Base-by-base conservation (phyloP, 2,329 filamentous ascomycete species). In the Coniochaeta prunicola region DNA sequence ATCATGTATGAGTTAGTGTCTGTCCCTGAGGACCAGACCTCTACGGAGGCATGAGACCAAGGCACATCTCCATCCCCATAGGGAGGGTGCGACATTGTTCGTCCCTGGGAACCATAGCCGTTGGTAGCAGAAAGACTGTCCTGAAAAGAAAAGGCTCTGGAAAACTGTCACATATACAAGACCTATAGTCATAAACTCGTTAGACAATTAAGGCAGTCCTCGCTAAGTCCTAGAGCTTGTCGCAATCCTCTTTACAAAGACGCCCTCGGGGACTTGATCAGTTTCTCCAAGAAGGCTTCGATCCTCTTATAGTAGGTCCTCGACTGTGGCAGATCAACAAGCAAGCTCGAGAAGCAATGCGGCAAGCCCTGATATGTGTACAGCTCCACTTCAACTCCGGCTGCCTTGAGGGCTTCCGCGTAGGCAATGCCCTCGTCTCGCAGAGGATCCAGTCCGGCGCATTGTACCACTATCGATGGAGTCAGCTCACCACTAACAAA, bases 1-100 rank as follows among this genome's bases (percentile, higher is more conserved):
- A 74, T 85, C 54, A 69, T 84, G 69, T 83, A 82, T 61, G 67
- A 74, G 59, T 60, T 67, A 56, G 53, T 55, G 45, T 26, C 45
- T 26, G 24, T 50, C 21, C 24, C 21, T 3, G 21, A 50, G 45
- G 24, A 30, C 24, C 17, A 10, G 9, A 2, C 7, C 21, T 5
- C 15, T 15, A 15, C 19, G 13, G 24, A 50, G 13, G 45, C 2
- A 10, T 24, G 21, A 24, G 4, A 17, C 10, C 10, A 5, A 15
- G n/a, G 19, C 3, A 45, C 21, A 24, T 13, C 2, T 24, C 19
- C 12, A 19, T 24, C n/a, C n/a, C n/a, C n/a, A 45, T 4, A 21
- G 5, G n/a, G 40, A 45, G 2, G 3, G 38, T 10, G 10, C 40
- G 8, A 45, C 24, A 4, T 45, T 9, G n/a, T 45, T 24, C 40